Percentiles rank a stretch among this genome's conserved stretches.
Evolutionary conservation across 495 filamentous ascomycete genomes (phyloP).

Genomic region (Talaromyces adpressus): DNA sequence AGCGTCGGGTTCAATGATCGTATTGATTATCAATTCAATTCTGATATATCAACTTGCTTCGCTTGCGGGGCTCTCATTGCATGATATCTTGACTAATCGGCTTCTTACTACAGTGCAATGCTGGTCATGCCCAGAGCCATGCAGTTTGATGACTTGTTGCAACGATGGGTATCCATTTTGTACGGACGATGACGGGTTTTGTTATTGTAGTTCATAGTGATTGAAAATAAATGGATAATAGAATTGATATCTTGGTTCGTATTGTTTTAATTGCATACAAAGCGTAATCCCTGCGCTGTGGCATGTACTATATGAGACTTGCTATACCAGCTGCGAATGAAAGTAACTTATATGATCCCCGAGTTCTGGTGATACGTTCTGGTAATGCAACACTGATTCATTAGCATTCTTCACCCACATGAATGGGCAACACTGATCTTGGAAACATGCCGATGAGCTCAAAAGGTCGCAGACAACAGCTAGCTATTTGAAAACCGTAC

Average conservation of each 20-base stretch:
- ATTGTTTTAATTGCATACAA: neutral
- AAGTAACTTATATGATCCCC: neutral
- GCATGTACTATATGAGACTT: neutral
- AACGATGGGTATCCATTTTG: slow-evolving; percentile 6
- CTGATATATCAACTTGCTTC: neutral
- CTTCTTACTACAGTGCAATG: slow-evolving; percentile 1
- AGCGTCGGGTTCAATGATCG: neutral
- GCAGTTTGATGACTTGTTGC: slow-evolving; percentile 7
- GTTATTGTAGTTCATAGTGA: slow-evolving; percentile 4
- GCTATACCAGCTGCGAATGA: neutral
- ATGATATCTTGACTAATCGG: neutral
- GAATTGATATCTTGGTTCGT: neutral
- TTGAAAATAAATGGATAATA: neutral
- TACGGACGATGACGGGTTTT: neutral
- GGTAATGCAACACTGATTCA: neutral
- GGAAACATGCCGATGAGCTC: too few relatives aligned
- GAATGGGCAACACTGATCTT: too few relatives aligned
- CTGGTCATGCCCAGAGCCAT: slow-evolving; percentile 4
- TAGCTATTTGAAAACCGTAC: too few relatives aligned
- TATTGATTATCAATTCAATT: neutral
- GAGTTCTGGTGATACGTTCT: neutral
- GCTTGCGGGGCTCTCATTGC: neutral
- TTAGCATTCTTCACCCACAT: too few relatives aligned
- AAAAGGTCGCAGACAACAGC: too few relatives aligned
- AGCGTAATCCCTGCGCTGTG: neutral